Evolutionary conservation across 2,329 filamentous ascomycete genomes (phyloP), one percentile per base, ranked within the genome.

Genomic region (Monosporascus ibericus): DNA sequence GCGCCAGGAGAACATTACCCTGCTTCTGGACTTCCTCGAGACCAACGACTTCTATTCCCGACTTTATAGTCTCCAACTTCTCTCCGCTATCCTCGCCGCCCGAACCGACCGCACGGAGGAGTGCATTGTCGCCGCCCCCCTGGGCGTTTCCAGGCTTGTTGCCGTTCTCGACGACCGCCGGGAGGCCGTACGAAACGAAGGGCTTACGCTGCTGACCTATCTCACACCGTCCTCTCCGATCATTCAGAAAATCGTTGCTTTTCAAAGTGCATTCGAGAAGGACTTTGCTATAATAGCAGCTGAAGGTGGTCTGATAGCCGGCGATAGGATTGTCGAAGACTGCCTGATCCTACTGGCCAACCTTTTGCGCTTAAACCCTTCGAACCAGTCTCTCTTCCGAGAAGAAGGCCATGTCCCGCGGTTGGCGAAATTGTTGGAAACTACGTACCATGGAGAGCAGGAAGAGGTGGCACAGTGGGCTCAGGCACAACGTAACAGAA

Each of bases 1-100:
- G 77, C 86, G 90, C 57, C 92, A 96, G 81, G 92, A 97, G 72
- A 97, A 99, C 69, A 92, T 96, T 56, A 92, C 90, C 2, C 77
- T 94, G 17, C 81, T 99, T 24, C 82, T 99, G 55, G 88, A 94
- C 66, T 88, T 99, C 52, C 80, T 99, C 59, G 92, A 96, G 60
- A 84, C 86, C 15, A 79, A 78, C 59, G 92, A 96, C 63, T 95
- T 96, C 65, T 96, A 95, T 70, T 88, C 90, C 22, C 86, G 92
- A 24, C 80, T 97, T 1, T 97, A 97, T 71, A 88, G 90, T 5
- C 75, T 99, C 27, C 91, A 97, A 71, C 79, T 99, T 40, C 84
- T 99, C 39, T 85, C 87, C 24, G 89, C 92, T 48, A 94, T 97
- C 55, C 84, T 90, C 34, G 83, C 85, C 5, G 90, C 92, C 48